Percentiles rank a stretch among this genome's conserved stretches.
These are phyloP conservation scores for Cyphellophora attinorum DNA, from an alignment of 2,329 filamentous ascomycete species.

Conservation along the genomic window DNA sequence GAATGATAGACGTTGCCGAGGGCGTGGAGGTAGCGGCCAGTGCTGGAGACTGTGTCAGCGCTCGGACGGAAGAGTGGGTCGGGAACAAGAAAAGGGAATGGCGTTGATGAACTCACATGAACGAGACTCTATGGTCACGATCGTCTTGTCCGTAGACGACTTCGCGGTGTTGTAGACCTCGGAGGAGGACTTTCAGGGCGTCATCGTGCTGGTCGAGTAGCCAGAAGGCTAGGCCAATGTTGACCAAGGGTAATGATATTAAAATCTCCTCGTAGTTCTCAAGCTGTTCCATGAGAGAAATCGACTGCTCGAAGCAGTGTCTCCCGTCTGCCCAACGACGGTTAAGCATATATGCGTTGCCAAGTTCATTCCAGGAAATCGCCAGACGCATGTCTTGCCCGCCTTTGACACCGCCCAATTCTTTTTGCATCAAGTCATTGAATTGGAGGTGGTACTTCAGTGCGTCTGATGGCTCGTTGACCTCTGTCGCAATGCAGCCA, in stretches of 20 bases:
- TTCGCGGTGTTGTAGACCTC: conserved; percentile 1
- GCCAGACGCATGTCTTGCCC: conserved; percentile 3
- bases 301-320: conserved; percentile 3
- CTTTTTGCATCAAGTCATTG: conserved; percentile 3
- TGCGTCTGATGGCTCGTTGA: conserved; percentile 1
- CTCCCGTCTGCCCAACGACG: conserved; percentile 1
- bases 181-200: neutral
- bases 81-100: neutral
- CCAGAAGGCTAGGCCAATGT: conserved; percentile 3
- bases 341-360: conserved; percentile 5
- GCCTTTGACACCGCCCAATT: neutral
- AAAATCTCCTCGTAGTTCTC: neutral
- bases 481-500: conserved; percentile 2
- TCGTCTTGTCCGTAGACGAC: conserved; percentile 1
- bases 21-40: conserved; percentile 5
- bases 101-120: conserved; percentile 1
- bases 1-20: conserved; percentile 2
- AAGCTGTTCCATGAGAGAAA: conserved; percentile 1
- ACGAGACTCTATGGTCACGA: conserved; percentile 1
- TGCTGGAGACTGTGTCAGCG: conserved; percentile 1
- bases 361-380: conserved; percentile 5
- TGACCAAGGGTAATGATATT: conserved; percentile 2
- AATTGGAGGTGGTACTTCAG: conserved; percentile 2
- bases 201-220: conserved; percentile 1
- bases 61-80: neutral